Evolutionary conservation across 2,329 filamentous ascomycete species (phyloP).

Genomic region (Colletotrichum zoysiae): DNA sequence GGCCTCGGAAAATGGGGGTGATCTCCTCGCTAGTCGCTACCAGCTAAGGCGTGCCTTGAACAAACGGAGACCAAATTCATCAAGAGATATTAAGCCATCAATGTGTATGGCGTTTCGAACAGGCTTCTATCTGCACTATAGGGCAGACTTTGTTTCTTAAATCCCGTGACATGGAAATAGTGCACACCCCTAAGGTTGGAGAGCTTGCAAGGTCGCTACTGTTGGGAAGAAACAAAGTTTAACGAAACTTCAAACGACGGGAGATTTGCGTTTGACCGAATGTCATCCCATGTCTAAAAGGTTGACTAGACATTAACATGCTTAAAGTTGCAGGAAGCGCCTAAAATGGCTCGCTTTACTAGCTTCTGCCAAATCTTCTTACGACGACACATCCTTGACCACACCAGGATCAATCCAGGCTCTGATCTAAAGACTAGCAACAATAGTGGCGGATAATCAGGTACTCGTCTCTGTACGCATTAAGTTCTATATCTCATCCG

Average conservation of each 20-base stretch:
- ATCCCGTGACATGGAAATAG: background rate
- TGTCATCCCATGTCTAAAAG: background rate
- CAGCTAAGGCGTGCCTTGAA: background rate
- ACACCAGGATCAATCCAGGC: background rate
- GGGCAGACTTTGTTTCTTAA: background rate
- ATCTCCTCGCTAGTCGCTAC: background rate
- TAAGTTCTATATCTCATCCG: too few relatives aligned
- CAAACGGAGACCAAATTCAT: background rate
- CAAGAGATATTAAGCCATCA: too few relatives aligned
- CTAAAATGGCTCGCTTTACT: background rate
- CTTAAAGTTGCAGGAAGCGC: background rate
- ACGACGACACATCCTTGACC: background rate
- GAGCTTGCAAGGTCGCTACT: background rate
- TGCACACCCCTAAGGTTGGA: background rate
- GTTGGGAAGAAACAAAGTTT: background rate
- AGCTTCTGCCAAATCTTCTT: background rate
- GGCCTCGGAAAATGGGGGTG: background rate
- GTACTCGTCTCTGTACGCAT: background rate
- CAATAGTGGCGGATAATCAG: background rate
- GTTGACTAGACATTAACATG: background rate
- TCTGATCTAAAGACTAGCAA: background rate
- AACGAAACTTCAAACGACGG: background rate
- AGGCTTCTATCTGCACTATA: too few relatives aligned
- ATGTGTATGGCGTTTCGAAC: background rate
- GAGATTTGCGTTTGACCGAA: background rate